Evolutionary conservation across 2,329 filamentous ascomycete species (phyloP), one percentile per base, ranked within the genome.

Genomic region (Torrubiella hemipterigena): DNA sequence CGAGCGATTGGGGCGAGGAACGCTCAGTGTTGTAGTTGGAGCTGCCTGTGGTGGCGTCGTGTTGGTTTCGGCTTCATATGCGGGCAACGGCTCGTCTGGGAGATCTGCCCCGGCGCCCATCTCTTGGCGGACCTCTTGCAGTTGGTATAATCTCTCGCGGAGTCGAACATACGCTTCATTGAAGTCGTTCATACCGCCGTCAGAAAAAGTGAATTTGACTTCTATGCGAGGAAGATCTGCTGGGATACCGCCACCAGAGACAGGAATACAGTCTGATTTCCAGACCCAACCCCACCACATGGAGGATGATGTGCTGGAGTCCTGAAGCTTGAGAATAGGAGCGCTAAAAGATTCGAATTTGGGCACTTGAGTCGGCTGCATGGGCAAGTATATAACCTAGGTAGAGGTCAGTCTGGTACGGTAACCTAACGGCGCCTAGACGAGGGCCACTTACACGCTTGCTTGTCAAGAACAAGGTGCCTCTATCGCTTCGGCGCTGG

Each of bases 231-330:
- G 69, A 38, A 84, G 69, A 15, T 79, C 65, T 5, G 78, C 59
- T 1, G 87, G 83, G 30, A 95, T 82, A 30, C 84, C 83, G 22
- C 91, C 91, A 21, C 82, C 82, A 1, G 79, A 62, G 16, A 93
- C 83, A 2, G 89, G 85, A 45, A 81, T 79, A 36, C 93, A 75
- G 27, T 79, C 61, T 16, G 81, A 81, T 34, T 76, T 76, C 87
- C 87, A 96, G 42, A 82, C 80, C 65, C 93, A 95, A 14, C 89
- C 87, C 54, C 94, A 93, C 66, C 87, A 93, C 20, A 89, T 87
- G 3, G 87, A 83, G 19, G 79, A 77, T 8, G 53, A 56, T 38
- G 93, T 81, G 48, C 82, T 83, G 6, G 81, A 81, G 55, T 96
- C 89, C 55, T 83, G 74, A 27, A 93, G 72, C 51, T 89, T 87